A percentile compares a stretch with the other conserved stretches of the same genome.
phyloP scores from a whole-genome alignment of 1,284 basidiomycete species.

The Ustilago trichophora region DNA sequence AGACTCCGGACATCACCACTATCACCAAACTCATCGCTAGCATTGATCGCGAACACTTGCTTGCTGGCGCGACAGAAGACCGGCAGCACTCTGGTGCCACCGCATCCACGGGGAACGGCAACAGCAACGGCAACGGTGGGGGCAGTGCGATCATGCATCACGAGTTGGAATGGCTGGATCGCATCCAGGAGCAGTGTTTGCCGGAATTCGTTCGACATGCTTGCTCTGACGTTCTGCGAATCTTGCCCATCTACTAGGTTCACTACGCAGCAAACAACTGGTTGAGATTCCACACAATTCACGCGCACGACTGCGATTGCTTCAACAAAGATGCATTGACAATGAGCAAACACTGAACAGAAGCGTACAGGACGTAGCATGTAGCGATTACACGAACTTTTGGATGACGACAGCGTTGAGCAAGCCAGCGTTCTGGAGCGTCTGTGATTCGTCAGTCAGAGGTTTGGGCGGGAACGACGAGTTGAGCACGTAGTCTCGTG shows the following conservation, averaged over 20 bases:
- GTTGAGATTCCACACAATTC: no score
- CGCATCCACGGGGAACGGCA: neutral
- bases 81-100: neutral
- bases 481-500: conserved; percentile 54
- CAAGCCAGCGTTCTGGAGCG: conserved; percentile 59
- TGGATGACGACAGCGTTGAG: conserved; percentile 63
- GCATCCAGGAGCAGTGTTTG: conserved; percentile 45
- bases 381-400: conserved; percentile 53
- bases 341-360: neutral
- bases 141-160: conserved; percentile 12
- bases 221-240: conserved; percentile 37
- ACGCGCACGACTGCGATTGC: no score
- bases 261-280: no score
- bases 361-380: neutral
- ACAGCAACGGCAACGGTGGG: neutral
- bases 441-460: conserved; percentile 56
- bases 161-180: conserved; percentile 46
- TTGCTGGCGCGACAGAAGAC: conserved; percentile 40
- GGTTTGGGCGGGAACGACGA: conserved; percentile 64
- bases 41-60: conserved; percentile 45
- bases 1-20: conserved; percentile 33
- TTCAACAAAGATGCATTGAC: conserved; percentile 3
- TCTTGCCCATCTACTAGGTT: conserved; percentile 44
- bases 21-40: conserved; percentile 47
- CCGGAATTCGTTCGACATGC: conserved; percentile 39